Evolutionary conservation across 371 early-diverging fungal genomes (phyloP), one percentile per base, ranked within the genome.

Genomic region (Dichotomocladium elegans): DNA sequence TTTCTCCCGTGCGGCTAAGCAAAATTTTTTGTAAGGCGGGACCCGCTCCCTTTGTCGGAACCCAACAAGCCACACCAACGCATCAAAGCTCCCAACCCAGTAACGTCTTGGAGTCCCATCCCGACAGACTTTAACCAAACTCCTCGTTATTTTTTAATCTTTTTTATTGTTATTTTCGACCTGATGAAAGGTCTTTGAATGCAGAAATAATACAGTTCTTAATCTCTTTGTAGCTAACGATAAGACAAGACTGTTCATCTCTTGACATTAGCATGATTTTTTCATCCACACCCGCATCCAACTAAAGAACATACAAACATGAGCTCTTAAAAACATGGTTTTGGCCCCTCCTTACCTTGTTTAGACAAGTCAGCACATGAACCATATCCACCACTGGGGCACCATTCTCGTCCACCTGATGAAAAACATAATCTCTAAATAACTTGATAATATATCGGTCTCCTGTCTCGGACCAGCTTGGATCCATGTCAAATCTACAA

Each of bases 371-470:
- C 31, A 97, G 43, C 6, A 96, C 92, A 77, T 98, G 98, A 0
- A 86, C 88, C 73, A 96, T 86, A 64, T 96, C 94, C 17, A 93
- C 66, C 2, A 94, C 79, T 8, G 97, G 94, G 22, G 79, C 64
- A 3, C 95, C 95, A 25, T 81, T 71, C 33, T 92, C 92, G 64
- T 95, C 90, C 9, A 93, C 93, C 65, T 93, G 92, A 67, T 97
- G 98, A 65, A 98, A 98, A 15, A 97, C 88, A 63, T 93, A 95
- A 63, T 97, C 97, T 50, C 96, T 81, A 63, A 98, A 96, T 25
- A 98, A 77, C 66, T 94, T 95, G 52, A 96, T 86, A 43, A 96
- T 81, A 64, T 97, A 97, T 30, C 93, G 72, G 66, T 96, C 96
- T 7, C 98, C 98, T 0, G 95, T 94, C 66, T 98, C 97, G 7